These are phyloP conservation scores for Tetragonia tetragonoides DNA, from an alignment of 148 eudicot genomes.

Conservation along the genomic window DNA sequence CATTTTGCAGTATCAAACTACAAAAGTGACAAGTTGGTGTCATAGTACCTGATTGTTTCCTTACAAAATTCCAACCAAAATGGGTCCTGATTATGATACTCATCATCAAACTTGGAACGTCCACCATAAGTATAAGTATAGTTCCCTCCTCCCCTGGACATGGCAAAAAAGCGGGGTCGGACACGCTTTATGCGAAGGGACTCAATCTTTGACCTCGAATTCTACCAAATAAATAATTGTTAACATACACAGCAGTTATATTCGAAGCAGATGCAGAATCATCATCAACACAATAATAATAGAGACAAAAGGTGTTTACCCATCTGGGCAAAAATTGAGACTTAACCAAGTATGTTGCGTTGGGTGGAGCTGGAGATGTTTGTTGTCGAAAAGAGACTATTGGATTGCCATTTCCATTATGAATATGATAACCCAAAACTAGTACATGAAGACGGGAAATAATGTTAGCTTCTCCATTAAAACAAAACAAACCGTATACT, in stretches of 20 bases:
- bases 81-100: constrained; percentile 27
- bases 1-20: not conserved
- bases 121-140: constrained; percentile 8
- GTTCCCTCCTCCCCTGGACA: constrained; percentile 31
- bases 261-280: not conserved
- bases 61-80: constrained; percentile 36
- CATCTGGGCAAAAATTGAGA: constrained; percentile 7
- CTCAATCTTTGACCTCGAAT: constrained; percentile 16
- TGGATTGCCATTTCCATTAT: constrained; percentile 16
- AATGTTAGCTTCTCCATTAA: not conserved
- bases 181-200: constrained; percentile 1
- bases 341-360: constrained; percentile 2
- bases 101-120: constrained; percentile 30
- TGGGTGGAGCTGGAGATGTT: constrained; percentile 13
- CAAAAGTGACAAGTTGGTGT: not conserved
- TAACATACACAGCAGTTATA: not conserved
- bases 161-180: constrained; percentile 22
- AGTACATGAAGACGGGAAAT: not conserved
- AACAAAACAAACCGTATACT: no score
- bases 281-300: not conserved
- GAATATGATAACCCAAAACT: constrained; percentile 25
- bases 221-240: constrained; percentile 12
- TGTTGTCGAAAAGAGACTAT: constrained; percentile 18
- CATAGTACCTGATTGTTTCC: constrained; percentile 37
- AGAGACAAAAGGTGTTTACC: constrained; percentile 19